phyloP scores from a whole-genome alignment of 2,329 filamentous ascomycete species.

The Tolypocladium endophyticum region DNA sequence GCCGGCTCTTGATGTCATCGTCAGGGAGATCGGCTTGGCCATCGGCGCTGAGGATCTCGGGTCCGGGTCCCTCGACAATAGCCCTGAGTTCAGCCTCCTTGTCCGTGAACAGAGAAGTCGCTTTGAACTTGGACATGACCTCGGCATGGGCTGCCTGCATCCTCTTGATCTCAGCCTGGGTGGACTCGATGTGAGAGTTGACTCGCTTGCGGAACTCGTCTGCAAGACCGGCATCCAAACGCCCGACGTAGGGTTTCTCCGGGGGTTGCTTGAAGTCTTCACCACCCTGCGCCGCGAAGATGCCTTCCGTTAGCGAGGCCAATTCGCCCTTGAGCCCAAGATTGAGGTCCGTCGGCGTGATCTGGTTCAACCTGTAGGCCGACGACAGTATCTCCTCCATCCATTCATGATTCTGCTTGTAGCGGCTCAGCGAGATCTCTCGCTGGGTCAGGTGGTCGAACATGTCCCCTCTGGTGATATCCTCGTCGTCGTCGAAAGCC shows the following conservation, averaged over 20 bases:
- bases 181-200: conserved; percentile 58
- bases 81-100: conserved; percentile 68
- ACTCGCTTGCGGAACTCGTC: conserved; percentile 78
- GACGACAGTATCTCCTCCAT: conserved; percentile 96
- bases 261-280: conserved; percentile 33
- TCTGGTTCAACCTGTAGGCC: conserved; percentile 75
- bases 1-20: conserved; percentile 26
- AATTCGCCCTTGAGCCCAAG: conserved; percentile 78
- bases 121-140: conserved; percentile 63
- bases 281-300: conserved; percentile 59
- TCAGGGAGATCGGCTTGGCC: conserved; percentile 40
- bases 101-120: conserved; percentile 56
- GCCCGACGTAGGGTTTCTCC: conserved; percentile 49
- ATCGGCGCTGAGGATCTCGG: conserved; percentile 56
- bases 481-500: conserved; percentile 76
- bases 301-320: conserved; percentile 69
- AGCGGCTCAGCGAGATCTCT: conserved; percentile 78
- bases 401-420: conserved; percentile 95
- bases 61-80: conserved; percentile 47
- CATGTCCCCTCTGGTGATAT: conserved; percentile 75
- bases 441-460: conserved; percentile 84
- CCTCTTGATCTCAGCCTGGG: conserved; percentile 71
- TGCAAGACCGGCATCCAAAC: conserved; percentile 64
- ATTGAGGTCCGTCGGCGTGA: conserved; percentile 77
- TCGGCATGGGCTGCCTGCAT: conserved; percentile 73